Base-by-base conservation (phyloP, 768 basidiomycete genomes). In the Podaxis mareebaensis region DNA sequence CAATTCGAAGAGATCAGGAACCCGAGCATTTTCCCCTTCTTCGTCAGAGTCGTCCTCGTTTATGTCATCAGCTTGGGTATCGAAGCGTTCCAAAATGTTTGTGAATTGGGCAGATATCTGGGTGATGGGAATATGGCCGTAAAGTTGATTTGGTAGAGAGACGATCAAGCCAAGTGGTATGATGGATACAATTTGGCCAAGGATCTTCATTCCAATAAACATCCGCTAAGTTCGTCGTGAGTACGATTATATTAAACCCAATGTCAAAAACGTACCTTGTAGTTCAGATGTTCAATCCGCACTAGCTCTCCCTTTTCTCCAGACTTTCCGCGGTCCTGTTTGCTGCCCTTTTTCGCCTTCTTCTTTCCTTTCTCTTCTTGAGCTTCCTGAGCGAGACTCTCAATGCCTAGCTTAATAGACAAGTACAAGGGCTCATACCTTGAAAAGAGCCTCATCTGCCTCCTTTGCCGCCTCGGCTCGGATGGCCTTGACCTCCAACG, bases 81-180 rank as follows among this genome's bases (percentile, higher is more conserved):
- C 86, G 66, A 83, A 81, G 36, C 81, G 79, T 71, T 93, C 91
- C 30, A 99, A 81, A 20, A 83, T 78, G 30, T 75, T 68, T 7
- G 95, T 98, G 63, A 95, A 81, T 70, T 92, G 89, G 36, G 84
- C 76, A 13, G 95, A 92, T 63, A 99, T 84, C 74, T 95, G 89
- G 44, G 96, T 99, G 66, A 99, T 93, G 24, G 96, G 96, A 38
- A 99, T 83, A 75, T 99, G 95, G 8, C 86, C 97, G 67, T 92
- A 85, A 42, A 99, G 86, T 76, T 98, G 96, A 69, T 96, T 93
- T 17, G 97, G 96, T n/a, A 99, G 82, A 17, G 96, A 98, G 30
- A 99, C 80, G 63, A 99, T 84, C 64, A 99, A 83, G 51, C 93
- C 91, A 39, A 99, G 86, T 11, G 96, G 92, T 65, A 93, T 87